Percentiles rank a stretch among this genome's conserved stretches.
These are phyloP conservation scores for Schoenoplectus triqueter DNA, from an alignment of 202 grass and related monocot species.

Conservation along the genomic window DNA sequence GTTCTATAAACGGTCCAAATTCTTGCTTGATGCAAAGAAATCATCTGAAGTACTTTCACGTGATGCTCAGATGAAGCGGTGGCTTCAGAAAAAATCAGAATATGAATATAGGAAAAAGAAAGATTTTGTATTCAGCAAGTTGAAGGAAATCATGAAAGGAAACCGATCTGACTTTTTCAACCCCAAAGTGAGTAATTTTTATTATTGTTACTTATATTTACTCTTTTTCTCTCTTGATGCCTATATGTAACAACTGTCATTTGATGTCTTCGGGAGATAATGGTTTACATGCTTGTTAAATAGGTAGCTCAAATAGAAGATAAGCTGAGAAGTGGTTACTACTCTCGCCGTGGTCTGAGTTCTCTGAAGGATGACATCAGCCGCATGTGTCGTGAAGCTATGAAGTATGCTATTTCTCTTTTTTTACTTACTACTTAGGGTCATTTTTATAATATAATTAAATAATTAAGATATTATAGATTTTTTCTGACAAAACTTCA, in stretches of 20 bases:
- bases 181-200: conserved; percentile 59
- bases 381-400: conserved; percentile 91
- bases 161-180: conserved; percentile 85
- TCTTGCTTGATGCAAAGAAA: conserved; percentile 87
- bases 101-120: conserved; percentile 81
- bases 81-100: conserved; percentile 89
- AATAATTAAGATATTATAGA: conserved; percentile 11
- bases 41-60: conserved; percentile 83
- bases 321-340: conserved; percentile 91
- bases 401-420: conserved; percentile 65
- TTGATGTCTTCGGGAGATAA: conserved; percentile 11
- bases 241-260: conserved; percentile 5
- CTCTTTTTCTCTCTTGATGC: conserved; percentile 8
- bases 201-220: conserved; percentile 38
- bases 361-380: conserved; percentile 90
- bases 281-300: conserved; percentile 38
- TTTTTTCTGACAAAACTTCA: conserved; percentile 49
- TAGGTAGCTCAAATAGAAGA: conserved; percentile 95
- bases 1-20: conserved; percentile 90
- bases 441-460: conserved; percentile 35
- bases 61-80: conserved; percentile 96
- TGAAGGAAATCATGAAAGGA: conserved; percentile 90
- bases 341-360: conserved; percentile 85
- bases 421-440: neutral
- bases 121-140: conserved; percentile 71